These are phyloP conservation scores for Fusarium nisikadoi DNA, from an alignment of 2,329 filamentous ascomycete genomes.

Conservation along the genomic window DNA sequence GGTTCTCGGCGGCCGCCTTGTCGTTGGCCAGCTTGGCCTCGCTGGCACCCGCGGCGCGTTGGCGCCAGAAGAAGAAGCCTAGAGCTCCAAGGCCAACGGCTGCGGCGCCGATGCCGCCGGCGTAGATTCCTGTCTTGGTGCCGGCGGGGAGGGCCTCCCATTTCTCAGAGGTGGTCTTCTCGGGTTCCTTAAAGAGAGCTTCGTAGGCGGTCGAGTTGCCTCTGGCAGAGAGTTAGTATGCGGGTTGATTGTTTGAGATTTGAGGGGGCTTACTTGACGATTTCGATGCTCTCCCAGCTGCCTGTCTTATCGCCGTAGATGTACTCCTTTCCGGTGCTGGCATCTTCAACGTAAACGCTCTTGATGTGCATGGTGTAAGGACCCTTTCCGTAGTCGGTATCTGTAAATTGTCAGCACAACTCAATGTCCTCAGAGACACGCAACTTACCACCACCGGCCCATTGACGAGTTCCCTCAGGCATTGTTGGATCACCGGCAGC, in stretches of 20 bases:
- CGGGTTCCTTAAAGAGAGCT: constrained; percentile 53
- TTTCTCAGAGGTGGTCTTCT: constrained; percentile 62
- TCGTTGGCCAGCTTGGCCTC: constrained; percentile 62
- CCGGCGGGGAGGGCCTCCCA: constrained; percentile 62
- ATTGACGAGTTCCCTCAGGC: constrained; percentile 68
- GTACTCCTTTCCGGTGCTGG: constrained; percentile 73
- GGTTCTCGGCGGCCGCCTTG: constrained; percentile 58
- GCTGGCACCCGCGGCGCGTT: constrained; percentile 61
- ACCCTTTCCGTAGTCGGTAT: constrained; percentile 71
- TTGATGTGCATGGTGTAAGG: constrained; percentile 82
- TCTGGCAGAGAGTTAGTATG: constrained; percentile 45
- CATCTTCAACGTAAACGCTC: constrained; percentile 65
- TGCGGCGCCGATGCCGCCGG: constrained; percentile 55
- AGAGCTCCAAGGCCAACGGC: constrained; percentile 55
- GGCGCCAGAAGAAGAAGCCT: constrained; percentile 65
- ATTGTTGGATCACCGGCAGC: constrained; percentile 68
- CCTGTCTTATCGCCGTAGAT: constrained; percentile 71
- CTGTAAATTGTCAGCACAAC: constrained; percentile 1
- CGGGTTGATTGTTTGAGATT: too few species aligned
- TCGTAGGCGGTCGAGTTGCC: constrained; percentile 68
- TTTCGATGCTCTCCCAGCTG: constrained; percentile 71
- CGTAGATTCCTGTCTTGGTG: constrained; percentile 66
- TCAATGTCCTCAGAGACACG: fast-evolving
- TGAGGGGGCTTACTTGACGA: constrained; percentile 57
- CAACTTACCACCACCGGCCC: constrained; percentile 69